These are phyloP conservation scores for Taiwanofungus camphoratus DNA, from an alignment of 1,284 basidiomycete genomes.

Conservation along the genomic window DNA sequence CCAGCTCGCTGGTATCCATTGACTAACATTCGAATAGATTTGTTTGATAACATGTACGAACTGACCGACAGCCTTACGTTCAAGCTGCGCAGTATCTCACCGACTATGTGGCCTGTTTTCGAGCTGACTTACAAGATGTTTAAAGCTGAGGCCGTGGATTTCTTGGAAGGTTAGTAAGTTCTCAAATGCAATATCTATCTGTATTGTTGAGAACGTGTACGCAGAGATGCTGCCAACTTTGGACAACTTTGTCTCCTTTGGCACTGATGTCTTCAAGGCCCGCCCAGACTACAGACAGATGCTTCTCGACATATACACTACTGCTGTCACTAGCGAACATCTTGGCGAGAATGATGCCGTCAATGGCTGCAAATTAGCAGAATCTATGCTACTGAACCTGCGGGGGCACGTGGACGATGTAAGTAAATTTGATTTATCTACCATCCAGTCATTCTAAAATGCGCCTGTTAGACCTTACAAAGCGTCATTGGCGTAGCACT, in stretches of 20 bases:
- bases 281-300: slow-evolving; percentile 76
- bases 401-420: slow-evolving; percentile 76
- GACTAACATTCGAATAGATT: slow-evolving; percentile 40
- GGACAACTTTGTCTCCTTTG: slow-evolving; percentile 89
- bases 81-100: slow-evolving; percentile 72
- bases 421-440: slow-evolving; percentile 16
- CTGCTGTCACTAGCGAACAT: slow-evolving; percentile 63
- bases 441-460: not conserved
- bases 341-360: slow-evolving; percentile 82
- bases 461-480: slow-evolving; percentile 36
- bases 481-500: slow-evolving; percentile 60
- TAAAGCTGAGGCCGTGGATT: slow-evolving; percentile 81
- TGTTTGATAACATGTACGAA: slow-evolving; percentile 88
- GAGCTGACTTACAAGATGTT: slow-evolving; percentile 82
- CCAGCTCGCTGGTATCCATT: not conserved
- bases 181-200: not conserved
- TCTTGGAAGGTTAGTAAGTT: slow-evolving; percentile 63
- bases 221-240: slow-evolving; percentile 85
- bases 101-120: slow-evolving; percentile 84
- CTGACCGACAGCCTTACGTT: slow-evolving; percentile 84
- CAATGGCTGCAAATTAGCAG: slow-evolving; percentile 82
- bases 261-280: slow-evolving; percentile 68
- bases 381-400: slow-evolving; percentile 78
- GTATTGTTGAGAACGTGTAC: not conserved
- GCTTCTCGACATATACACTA: slow-evolving; percentile 81